Conservation (phyloP, 169 alveolate genomes). For the Plasmodium sp. region DNA sequence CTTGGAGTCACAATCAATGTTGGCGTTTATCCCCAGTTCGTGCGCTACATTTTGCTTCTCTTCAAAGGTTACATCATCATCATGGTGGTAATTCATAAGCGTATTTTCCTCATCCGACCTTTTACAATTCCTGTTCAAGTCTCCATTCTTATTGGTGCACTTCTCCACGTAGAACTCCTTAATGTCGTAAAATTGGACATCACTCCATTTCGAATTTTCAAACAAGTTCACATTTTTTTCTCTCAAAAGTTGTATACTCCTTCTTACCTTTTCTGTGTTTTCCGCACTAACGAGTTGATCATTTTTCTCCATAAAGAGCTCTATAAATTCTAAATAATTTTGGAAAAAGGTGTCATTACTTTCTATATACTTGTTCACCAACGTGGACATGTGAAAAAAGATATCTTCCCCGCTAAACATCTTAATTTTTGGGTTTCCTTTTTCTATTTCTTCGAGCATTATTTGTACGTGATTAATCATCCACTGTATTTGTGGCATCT, state of each 20-base stretch:
- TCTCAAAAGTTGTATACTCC: slow-evolving; percentile 1
- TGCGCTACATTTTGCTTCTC: not conserved
- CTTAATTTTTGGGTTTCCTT: not conserved
- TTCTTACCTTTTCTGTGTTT: slow-evolving; percentile 22
- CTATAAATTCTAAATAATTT: slow-evolving; percentile 46
- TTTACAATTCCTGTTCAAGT: not conserved
- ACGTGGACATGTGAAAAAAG: not conserved
- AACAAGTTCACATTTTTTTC: slow-evolving; percentile 23
- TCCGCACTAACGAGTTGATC: slow-evolving; percentile 10
- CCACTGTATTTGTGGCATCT: slow-evolving; percentile 70
- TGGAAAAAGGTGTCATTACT: slow-evolving; percentile 37
- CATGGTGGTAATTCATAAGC: not conserved
- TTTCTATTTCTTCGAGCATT: slow-evolving; percentile 31
- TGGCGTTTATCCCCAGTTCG: not conserved
- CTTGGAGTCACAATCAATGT: not conserved
- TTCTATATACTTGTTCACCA: slow-evolving; percentile 66
- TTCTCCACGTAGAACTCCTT: not conserved
- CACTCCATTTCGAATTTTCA: slow-evolving; percentile 53
- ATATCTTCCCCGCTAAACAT: slow-evolving; percentile 2
- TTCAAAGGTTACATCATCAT: not conserved
- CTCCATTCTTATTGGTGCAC: not conserved
- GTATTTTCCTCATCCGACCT: not conserved
- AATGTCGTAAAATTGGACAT: slow-evolving; percentile 42
- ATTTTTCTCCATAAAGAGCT: slow-evolving; percentile 52
- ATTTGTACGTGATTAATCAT: slow-evolving; percentile 62